Conservation (phyloP, 768 basidiomycete species). For the Boletus pseudopeckii region DNA sequence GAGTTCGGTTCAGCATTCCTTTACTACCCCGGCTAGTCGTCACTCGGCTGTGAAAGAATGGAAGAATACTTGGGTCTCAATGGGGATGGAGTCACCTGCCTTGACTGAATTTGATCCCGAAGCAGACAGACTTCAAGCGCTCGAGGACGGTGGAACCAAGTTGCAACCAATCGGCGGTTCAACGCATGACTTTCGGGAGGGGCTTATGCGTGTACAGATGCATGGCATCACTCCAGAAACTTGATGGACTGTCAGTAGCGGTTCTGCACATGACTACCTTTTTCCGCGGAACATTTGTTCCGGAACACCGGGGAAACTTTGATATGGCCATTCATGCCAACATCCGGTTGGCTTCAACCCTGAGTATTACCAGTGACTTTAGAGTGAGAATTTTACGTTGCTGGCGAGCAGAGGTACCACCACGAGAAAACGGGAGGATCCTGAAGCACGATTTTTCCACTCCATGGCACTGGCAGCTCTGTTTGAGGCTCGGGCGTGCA, state of each 20-base stretch:
- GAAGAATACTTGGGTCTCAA: no score
- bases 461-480: not conserved
- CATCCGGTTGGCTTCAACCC: not conserved
- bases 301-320: not conserved
- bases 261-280: not conserved
- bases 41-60: no score
- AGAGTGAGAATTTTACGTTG: not conserved
- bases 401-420: not conserved
- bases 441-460: not conserved
- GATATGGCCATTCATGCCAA: not conserved
- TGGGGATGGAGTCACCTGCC: no score
- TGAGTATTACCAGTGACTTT: not conserved
- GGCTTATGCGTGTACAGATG: no score
- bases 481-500: not conserved
- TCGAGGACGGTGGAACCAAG: no score
- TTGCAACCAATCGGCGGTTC: no score
- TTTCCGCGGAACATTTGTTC: not conserved
- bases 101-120: no score
- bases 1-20: not conserved
- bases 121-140: no score
- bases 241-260: not conserved
- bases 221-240: not conserved
- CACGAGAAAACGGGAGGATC: not conserved
- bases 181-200: no score
- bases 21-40: no score